Conservation (phyloP, 2,329 filamentous ascomycete species). For the Mollisia scopiformis region DNA sequence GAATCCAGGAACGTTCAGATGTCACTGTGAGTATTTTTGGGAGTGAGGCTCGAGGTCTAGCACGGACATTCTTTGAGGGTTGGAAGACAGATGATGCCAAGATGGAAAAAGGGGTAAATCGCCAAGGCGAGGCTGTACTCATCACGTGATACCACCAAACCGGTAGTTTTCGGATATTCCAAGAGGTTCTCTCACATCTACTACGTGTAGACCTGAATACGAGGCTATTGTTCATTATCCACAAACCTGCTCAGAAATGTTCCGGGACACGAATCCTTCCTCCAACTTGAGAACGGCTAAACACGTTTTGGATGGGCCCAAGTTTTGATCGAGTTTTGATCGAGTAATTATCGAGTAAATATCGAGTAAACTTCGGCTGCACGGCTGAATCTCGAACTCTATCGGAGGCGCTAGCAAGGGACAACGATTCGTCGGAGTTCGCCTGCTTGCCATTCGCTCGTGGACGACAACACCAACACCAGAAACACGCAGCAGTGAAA, state of each 20-base stretch:
- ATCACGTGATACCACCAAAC: background rate
- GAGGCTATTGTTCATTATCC: background rate
- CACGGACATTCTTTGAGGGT: background rate
- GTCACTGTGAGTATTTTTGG: background rate
- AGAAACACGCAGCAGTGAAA: background rate
- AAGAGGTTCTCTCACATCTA: background rate
- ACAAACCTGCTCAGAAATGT: background rate
- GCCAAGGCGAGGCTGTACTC: background rate
- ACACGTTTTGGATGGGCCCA: background rate
- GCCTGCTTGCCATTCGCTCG: background rate
- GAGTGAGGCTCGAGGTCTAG: background rate
- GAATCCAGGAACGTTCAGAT: background rate
- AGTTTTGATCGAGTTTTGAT: conserved; percentile 13
- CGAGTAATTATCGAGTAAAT: conserved; percentile 20
- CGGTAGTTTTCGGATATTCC: background rate
- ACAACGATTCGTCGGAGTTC: background rate
- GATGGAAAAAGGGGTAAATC: background rate
- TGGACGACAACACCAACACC: background rate
- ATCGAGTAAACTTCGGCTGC: too few relatives aligned
- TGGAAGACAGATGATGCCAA: background rate
- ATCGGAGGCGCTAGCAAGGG: background rate
- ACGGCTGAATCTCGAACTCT: background rate
- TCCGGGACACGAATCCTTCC: too few relatives aligned
- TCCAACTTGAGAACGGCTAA: too few relatives aligned
- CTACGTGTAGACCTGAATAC: background rate